Percentiles rank a stretch among this genome's conserved stretches.
Evolutionary conservation across 75 land plant genomes (phyloP).

Genomic region (Adiantum capillusveneris): DNA sequence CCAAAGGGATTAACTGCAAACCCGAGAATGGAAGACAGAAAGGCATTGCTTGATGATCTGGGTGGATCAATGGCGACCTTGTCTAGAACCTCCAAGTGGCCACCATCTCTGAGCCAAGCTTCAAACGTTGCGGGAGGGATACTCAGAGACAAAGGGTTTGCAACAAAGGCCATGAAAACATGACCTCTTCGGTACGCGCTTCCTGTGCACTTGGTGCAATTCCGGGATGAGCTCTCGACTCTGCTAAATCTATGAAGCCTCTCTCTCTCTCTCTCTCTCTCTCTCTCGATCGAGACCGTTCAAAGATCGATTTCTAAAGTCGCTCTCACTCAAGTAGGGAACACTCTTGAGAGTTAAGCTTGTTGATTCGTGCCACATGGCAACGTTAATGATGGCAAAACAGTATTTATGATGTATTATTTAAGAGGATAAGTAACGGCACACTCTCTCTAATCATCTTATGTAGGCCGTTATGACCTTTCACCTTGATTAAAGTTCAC

Average conservation of each 20-base stretch:
- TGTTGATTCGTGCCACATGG: no score
- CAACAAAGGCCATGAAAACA: conserved; percentile 51
- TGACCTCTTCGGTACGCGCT: not conserved
- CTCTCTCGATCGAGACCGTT: not conserved
- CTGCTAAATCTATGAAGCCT: not conserved
- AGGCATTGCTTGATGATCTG: conserved; percentile 16
- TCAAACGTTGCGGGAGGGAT: conserved; percentile 77
- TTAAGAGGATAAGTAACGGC: no score
- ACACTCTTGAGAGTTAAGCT: no score
- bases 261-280: conserved; percentile 2
- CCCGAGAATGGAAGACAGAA: conserved; percentile 17
- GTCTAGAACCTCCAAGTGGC: conserved; percentile 79
- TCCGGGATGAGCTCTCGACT: not conserved
- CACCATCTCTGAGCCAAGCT: conserved; percentile 81
- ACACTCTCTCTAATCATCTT: no score
- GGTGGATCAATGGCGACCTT: conserved; percentile 18
- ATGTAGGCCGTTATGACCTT: no score
- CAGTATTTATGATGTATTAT: no score
- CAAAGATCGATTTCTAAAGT: no score
- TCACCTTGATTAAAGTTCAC: no score
- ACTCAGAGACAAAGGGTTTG: conserved; percentile 79
- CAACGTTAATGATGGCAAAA: no score
- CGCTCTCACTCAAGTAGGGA: no score
- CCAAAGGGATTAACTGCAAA: conserved; percentile 43
- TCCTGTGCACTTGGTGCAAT: no score